Percentiles rank a stretch among this genome's conserved stretches.
These are phyloP conservation scores for Tetrahymena elliotti DNA, from an alignment of 73 alveolate genomes.

Conservation along the genomic window DNA sequence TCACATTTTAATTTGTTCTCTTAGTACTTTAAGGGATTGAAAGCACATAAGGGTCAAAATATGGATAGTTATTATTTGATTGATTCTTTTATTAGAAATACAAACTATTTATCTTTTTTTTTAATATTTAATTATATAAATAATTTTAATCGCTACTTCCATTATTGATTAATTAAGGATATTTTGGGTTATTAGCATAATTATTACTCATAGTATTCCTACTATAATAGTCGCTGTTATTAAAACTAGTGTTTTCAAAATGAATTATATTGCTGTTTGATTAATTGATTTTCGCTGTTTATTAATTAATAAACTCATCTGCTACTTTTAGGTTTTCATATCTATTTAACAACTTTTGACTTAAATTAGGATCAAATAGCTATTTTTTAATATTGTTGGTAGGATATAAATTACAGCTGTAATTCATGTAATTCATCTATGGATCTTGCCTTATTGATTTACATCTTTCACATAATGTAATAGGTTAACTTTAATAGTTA, in stretches of 20 bases:
- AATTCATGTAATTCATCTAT: background rate
- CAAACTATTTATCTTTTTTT: too few relatives aligned
- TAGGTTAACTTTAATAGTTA: too few relatives aligned
- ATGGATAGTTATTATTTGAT: background rate
- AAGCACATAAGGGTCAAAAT: background rate
- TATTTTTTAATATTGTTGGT: too few relatives aligned
- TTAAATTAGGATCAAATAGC: background rate
- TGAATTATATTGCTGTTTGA: background rate
- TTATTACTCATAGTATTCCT: background rate
- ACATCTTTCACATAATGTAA: background rate
- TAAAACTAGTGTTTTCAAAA: background rate
- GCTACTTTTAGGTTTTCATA: background rate
- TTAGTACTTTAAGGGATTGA: background rate
- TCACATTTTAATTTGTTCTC: background rate
- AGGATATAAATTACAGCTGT: background rate
- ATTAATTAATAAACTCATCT: background rate
- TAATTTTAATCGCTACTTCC: background rate
- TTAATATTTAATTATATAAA: too few relatives aligned
- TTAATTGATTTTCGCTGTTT: background rate
- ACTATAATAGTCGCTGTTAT: background rate
- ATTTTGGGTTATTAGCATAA: too few relatives aligned
- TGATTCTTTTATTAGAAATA: too few relatives aligned
- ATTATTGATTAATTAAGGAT: too few relatives aligned
- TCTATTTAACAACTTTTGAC: too few relatives aligned
- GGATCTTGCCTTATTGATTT: background rate